A percentile compares a stretch with the other conserved stretches of the same genome.
phyloP scores from a whole-genome alignment of 106 monocot species.

The Amphibolis antarctica region DNA sequence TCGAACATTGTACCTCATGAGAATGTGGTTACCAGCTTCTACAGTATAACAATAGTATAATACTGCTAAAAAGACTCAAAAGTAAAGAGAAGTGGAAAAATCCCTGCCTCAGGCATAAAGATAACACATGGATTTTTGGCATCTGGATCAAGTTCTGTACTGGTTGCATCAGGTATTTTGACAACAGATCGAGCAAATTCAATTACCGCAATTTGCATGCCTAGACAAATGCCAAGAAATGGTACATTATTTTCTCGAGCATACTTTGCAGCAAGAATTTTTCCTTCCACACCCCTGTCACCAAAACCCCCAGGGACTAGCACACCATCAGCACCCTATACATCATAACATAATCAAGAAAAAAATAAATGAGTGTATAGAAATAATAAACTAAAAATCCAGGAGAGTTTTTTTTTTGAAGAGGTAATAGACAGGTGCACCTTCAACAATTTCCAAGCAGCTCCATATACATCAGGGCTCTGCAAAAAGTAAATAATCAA shows the following conservation, averaged over 20 bases:
- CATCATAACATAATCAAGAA: background rate
- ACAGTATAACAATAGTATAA: too few relatives aligned
- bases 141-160: constrained; percentile 73
- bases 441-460: constrained; percentile 81
- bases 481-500: constrained; percentile 40
- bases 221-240: constrained; percentile 92
- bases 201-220: constrained; percentile 95
- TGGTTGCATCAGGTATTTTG: constrained; percentile 76
- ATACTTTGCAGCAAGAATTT: constrained; percentile 85
- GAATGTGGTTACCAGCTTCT: background rate
- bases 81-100: background rate
- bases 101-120: constrained; percentile 93
- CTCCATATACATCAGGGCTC: constrained; percentile 55
- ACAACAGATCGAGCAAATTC: constrained; percentile 82
- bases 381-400: background rate
- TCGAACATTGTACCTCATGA: background rate
- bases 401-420: background rate
- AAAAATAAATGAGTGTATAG: background rate
- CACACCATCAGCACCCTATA: constrained; percentile 76
- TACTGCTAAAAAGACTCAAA: background rate
- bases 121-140: constrained; percentile 68
- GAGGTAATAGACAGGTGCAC: too few relatives aligned
- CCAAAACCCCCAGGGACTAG: constrained; percentile 98
- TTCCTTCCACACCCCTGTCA: constrained; percentile 85
- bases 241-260: constrained; percentile 90